Percentiles rank a stretch among this genome's conserved stretches.
Evolutionary conservation across 768 basidiomycete genomes (phyloP).

Genomic region (Lentinula sp.): DNA sequence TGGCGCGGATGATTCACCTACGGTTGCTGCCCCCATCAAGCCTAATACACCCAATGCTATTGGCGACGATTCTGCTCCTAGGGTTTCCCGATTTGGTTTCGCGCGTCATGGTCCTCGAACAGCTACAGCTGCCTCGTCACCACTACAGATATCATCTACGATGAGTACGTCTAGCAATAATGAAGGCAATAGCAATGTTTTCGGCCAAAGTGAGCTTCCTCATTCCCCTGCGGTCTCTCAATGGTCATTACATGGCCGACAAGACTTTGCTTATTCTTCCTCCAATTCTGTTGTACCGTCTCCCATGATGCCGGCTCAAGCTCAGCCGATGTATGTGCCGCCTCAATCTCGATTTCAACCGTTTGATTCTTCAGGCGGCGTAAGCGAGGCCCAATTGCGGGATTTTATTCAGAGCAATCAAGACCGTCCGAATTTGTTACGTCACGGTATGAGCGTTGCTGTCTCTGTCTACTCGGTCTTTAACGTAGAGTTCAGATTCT

Average conservation of each 20-base stretch:
- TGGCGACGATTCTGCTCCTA: constrained; percentile 57
- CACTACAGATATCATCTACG: constrained; percentile 51
- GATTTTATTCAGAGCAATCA: constrained; percentile 72
- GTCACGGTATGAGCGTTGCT: constrained; percentile 30
- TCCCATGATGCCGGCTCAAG: constrained; percentile 39
- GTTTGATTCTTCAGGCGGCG: constrained; percentile 32
- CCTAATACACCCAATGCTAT: constrained; percentile 31
- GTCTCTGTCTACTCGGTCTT: constrained; percentile 18
- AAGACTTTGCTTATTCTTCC: constrained; percentile 37
- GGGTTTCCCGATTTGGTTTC: constrained; percentile 78
- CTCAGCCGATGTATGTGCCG: constrained; percentile 29
- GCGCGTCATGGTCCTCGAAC: constrained; percentile 59
- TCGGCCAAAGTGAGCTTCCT: constrained; percentile 22
- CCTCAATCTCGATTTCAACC: constrained; percentile 47
- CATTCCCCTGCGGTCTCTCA: constrained; percentile 29
- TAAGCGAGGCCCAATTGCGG: constrained; percentile 74
- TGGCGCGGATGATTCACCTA: constrained; percentile 36
- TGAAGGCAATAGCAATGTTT: constrained; percentile 32
- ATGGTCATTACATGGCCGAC: constrained; percentile 38
- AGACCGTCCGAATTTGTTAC: constrained; percentile 29
- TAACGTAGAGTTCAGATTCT: constrained; percentile 24
- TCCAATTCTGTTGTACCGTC: constrained; percentile 34
- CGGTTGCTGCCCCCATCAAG: constrained; percentile 24
- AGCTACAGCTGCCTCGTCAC: constrained; percentile 50
- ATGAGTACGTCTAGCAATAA: constrained; percentile 41